Conservation (phyloP, 129 eudicot species). For the Centella asiatica region DNA sequence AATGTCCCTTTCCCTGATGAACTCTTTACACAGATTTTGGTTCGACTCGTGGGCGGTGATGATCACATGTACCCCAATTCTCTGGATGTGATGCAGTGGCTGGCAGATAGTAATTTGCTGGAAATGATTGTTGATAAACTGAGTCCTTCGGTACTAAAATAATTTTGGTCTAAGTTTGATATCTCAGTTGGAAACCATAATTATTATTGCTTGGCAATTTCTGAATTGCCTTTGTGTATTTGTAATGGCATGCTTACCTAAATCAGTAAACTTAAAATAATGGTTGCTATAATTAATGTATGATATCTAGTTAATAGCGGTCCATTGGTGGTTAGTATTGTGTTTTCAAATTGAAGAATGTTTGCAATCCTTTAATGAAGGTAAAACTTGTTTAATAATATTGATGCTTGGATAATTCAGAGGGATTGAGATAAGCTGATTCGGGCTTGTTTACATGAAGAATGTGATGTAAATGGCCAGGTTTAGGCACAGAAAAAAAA, state of each 20-base stretch:
- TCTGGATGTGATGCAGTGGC: slow-evolving; percentile 81
- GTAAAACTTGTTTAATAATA: background rate
- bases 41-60: slow-evolving; percentile 86
- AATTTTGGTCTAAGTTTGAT: background rate
- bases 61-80: slow-evolving; percentile 78
- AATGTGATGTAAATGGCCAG: background rate
- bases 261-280: background rate
- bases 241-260: background rate
- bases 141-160: slow-evolving; percentile 55
- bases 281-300: background rate
- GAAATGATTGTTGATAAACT: slow-evolving; percentile 95
- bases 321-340: background rate
- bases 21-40: slow-evolving; percentile 52
- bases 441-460: background rate
- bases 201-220: background rate
- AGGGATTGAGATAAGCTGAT: background rate
- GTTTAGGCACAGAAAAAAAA: background rate
- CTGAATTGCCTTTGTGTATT: background rate
- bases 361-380: background rate
- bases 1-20: slow-evolving; percentile 15
- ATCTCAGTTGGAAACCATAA: background rate
- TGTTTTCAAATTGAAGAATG: background rate
- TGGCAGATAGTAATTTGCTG: slow-evolving; percentile 79
- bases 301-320: background rate
- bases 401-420: background rate